Conservation (phyloP, 2,329 filamentous ascomycete genomes). For the Pseudogymnoascus sp. region DNA sequence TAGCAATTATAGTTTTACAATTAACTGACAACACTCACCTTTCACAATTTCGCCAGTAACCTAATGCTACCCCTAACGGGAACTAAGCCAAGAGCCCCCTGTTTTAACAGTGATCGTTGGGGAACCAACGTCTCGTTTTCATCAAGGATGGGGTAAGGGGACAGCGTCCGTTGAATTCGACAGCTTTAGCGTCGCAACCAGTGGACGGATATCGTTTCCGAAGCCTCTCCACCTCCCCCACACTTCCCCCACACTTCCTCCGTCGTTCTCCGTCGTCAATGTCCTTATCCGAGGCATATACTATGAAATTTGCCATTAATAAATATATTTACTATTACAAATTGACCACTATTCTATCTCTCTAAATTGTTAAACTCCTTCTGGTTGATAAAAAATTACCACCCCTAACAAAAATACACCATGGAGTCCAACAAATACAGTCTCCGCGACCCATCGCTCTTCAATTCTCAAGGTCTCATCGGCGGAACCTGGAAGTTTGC, state of each 20-base stretch:
- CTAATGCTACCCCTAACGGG: too few relatives aligned
- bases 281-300: not conserved
- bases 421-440: not conserved
- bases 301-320: not conserved
- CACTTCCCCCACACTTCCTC: not conserved
- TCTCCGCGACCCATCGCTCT: conserved; percentile 25
- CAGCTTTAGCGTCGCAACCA: not conserved
- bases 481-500: conserved; percentile 46
- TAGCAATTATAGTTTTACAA: too few relatives aligned
- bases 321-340: not conserved
- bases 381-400: not conserved
- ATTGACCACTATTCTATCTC: not conserved
- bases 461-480: conserved; percentile 42
- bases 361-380: not conserved
- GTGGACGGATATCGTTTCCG: not conserved
- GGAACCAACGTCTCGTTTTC: too few relatives aligned
- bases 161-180: not conserved
- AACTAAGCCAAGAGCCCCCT: too few relatives aligned
- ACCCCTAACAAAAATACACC: not conserved
- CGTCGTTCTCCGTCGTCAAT: not conserved
- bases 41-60: too few relatives aligned
- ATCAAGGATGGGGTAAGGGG: not conserved
- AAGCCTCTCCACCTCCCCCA: not conserved
- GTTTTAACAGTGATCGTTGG: too few relatives aligned
- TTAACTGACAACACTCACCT: too few relatives aligned